Conservation (phyloP, 176 grass and related monocot genomes). For the Cenchrus americanus region DNA sequence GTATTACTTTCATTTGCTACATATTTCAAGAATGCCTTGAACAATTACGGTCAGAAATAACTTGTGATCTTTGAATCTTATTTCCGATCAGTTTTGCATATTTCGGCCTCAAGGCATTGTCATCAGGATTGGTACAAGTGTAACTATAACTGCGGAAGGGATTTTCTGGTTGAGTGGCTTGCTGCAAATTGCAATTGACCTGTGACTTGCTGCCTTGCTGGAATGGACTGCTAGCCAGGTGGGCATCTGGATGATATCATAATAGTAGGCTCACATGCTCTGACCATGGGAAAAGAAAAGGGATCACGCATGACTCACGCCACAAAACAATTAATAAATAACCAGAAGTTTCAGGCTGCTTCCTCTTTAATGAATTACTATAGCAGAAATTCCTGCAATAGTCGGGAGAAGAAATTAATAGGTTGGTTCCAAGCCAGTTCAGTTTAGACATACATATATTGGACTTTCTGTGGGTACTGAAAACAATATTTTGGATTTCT, state of each 20-base stretch:
- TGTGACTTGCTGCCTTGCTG: neutral
- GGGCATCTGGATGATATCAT: neutral
- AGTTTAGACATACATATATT: neutral
- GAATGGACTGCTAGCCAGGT: neutral
- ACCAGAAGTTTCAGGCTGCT: neutral
- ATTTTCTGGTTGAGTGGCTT: neutral
- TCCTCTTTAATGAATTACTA: neutral
- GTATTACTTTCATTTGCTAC: neutral
- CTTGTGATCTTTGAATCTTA: neutral
- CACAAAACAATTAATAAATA: neutral
- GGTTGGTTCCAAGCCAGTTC: neutral
- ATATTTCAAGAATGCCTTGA: neutral
- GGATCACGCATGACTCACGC: neutral
- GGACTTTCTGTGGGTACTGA: neutral
- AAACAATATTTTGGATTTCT: neutral
- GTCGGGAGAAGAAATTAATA: neutral
- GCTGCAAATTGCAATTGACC: neutral
- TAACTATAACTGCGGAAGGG: neutral
- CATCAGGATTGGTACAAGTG: neutral
- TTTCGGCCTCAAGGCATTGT: neutral
- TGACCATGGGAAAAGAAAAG: neutral
- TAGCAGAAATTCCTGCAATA: neutral
- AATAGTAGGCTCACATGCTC: neutral
- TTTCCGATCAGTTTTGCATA: neutral
- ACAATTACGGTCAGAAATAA: neutral